Conservation (phyloP, 2,329 filamentous ascomycete genomes). For the Xylariales sp. region DNA sequence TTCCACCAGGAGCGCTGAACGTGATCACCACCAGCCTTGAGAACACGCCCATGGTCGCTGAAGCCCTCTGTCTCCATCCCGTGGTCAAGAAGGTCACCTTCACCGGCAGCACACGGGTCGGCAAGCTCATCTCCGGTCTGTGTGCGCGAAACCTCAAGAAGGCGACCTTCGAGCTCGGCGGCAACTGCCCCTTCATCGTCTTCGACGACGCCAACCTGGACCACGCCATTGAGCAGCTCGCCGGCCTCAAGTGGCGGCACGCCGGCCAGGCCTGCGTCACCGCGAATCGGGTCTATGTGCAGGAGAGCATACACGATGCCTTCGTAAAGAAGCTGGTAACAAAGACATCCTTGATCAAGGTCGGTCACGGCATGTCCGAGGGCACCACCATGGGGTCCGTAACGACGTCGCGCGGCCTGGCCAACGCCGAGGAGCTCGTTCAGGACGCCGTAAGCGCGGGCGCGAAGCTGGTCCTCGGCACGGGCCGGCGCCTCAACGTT, state of each 20-base stretch:
- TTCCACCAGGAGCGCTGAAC: slow-evolving; percentile 67
- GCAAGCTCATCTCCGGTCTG: slow-evolving; percentile 59
- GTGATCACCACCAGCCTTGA: slow-evolving; percentile 40
- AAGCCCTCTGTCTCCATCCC: slow-evolving; percentile 41
- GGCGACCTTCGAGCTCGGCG: slow-evolving; percentile 65
- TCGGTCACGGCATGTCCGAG: slow-evolving; percentile 58
- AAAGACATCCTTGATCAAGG: slow-evolving; percentile 46
- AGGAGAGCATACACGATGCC: slow-evolving; percentile 56
- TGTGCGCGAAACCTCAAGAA: slow-evolving; percentile 66
- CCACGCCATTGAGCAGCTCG: slow-evolving; percentile 45
- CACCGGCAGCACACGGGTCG: slow-evolving; percentile 66
- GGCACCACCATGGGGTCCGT: slow-evolving; percentile 56
- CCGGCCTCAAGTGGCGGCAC: slow-evolving; percentile 38
- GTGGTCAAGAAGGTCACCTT: slow-evolving; percentile 65
- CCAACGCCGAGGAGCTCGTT: slow-evolving; percentile 56
- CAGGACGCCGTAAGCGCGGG: slow-evolving; percentile 60
- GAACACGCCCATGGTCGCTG: slow-evolving; percentile 39
- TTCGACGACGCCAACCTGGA: slow-evolving; percentile 65
- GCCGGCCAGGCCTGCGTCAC: slow-evolving; percentile 63
- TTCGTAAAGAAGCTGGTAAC: slow-evolving; percentile 53
- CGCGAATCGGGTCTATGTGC: slow-evolving; percentile 62
- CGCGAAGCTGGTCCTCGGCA: slow-evolving; percentile 60
- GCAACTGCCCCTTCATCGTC: slow-evolving; percentile 65
- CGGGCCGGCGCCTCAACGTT: slow-evolving; percentile 39
- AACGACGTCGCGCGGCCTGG: slow-evolving; percentile 49